phyloP scores from a whole-genome alignment of 169 alveolate genomes.

The Cryptosporidium muris region DNA sequence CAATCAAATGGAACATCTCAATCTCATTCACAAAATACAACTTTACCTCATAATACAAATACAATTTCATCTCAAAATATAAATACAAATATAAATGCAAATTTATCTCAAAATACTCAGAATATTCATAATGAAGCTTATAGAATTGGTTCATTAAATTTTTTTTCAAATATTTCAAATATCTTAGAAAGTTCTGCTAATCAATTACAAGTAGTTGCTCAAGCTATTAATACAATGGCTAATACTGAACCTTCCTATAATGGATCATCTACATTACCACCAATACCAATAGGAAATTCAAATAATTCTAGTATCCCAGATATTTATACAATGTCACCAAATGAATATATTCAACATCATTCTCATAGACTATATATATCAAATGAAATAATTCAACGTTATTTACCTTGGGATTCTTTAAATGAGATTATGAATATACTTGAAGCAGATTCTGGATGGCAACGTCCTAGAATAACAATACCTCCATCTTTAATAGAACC shows the following conservation, averaged over 20 bases:
- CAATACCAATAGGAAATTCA: slow-evolving; percentile 44
- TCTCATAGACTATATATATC: slow-evolving; percentile 56
- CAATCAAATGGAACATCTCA: not conserved
- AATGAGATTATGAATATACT: slow-evolving; percentile 34
- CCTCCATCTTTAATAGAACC: slow-evolving; percentile 50
- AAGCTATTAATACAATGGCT: slow-evolving; percentile 37
- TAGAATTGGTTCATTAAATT: slow-evolving; percentile 28
- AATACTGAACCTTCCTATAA: not conserved
- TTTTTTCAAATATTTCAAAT: slow-evolving; percentile 40
- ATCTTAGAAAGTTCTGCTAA: slow-evolving; percentile 44
- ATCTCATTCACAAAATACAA: not conserved
- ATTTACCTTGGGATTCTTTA: slow-evolving; percentile 65
- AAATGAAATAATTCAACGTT: slow-evolving; percentile 53
- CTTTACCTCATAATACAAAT: not conserved
- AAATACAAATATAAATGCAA: not conserved
- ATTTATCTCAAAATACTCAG: not conserved
- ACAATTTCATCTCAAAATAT: not conserved
- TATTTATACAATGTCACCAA: not conserved
- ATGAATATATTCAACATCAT: slow-evolving; percentile 47
- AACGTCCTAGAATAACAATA: slow-evolving; percentile 60
- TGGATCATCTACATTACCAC: slow-evolving; percentile 17
- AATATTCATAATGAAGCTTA: slow-evolving; percentile 1
- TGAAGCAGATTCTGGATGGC: slow-evolving; percentile 60
- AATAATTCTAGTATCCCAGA: slow-evolving; percentile 6
- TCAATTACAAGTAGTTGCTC: slow-evolving; percentile 37